Evolutionary conservation across 1,139 yeast species (phyloP).

Genomic region (Scheffersomyces cryptocercus): DNA sequence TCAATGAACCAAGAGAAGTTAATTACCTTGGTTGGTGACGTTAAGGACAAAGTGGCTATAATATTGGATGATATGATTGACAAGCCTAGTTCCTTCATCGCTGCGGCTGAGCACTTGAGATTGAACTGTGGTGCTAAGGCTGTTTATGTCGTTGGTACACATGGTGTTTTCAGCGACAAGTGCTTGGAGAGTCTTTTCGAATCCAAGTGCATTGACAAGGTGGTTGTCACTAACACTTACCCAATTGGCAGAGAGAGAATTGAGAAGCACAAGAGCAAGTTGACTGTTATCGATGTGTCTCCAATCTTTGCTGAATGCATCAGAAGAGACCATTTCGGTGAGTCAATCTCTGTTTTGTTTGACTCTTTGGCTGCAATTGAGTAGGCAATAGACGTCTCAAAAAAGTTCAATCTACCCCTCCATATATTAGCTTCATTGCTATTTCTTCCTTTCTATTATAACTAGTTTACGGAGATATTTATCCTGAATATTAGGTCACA

Average conservation of each 20-base stretch:
- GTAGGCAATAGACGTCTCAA: slow-evolving; percentile 16
- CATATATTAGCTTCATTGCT: neutral
- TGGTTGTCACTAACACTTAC: slow-evolving; percentile 94
- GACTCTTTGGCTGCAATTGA: slow-evolving; percentile 77
- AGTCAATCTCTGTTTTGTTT: slow-evolving; percentile 86
- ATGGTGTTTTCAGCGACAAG: slow-evolving; percentile 87
- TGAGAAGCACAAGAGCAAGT: slow-evolving; percentile 55
- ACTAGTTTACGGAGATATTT: slow-evolving; percentile 1
- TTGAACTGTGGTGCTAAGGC: slow-evolving; percentile 92
- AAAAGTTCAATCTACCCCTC: neutral
- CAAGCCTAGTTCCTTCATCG: slow-evolving; percentile 88
- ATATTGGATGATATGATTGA: slow-evolving; percentile 97
- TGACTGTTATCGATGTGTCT: slow-evolving; percentile 88
- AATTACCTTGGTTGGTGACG: slow-evolving; percentile 96
- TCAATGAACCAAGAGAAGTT: slow-evolving; percentile 74
- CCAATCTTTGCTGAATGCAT: slow-evolving; percentile 97
- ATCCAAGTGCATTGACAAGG: slow-evolving; percentile 79
- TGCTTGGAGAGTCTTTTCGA: slow-evolving; percentile 79
- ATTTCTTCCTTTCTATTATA: neutral
- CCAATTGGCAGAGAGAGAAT: slow-evolving; percentile 72
- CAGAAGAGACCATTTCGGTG: slow-evolving; percentile 97
- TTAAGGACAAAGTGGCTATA: slow-evolving; percentile 85
- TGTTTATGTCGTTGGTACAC: slow-evolving; percentile 92
- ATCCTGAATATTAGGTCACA: neutral
- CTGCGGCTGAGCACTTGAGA: slow-evolving; percentile 96